Evolutionary conservation across 495 filamentous ascomycete species (phyloP), one percentile per base, ranked within the genome.

Genomic region (Staphylotrichum tortipilum): DNA sequence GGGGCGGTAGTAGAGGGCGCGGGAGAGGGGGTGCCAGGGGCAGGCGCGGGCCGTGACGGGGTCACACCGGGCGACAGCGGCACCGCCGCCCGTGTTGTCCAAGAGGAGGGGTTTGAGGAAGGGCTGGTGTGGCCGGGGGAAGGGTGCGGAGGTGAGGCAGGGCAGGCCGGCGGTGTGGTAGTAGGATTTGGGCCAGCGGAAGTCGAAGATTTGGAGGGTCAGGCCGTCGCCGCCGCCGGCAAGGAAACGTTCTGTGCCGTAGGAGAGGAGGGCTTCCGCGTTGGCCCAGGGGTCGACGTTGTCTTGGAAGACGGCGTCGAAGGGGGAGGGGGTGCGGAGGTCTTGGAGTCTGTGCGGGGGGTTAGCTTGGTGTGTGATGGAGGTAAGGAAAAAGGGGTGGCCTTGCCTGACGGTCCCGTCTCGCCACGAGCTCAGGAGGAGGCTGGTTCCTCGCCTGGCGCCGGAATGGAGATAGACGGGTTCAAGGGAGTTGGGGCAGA

Each of bases 171-270:
- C 56, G 10, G 68, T 72, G 39, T 76, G 66, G 22, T 71, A 63
- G 48, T 76, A 76, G 3, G 50, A 37, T 50, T 66, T 69, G 0
- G 65, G 51, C 67, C 68, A 73, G 8, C 73, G 70, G 28, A 73
- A 74, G 61, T 76, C 73, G 41, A 74, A 76, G 1, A 76, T 52
- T 44, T 73, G 72, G 49, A 76, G 24, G 28, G 62, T 56, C 4
- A 57, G 54, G 2, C 58, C 59, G 4, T 62, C 55, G 23, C 60
- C 65, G 42, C 67, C 67, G 0, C 66, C 73, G 0, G 59, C 55
- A 7, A 74, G 43, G 35, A 76, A 76, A 6, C 69, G 53, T 35
- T 74, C 70, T 1, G 63, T 51, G 33, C 69, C 71, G 26, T 68
- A 68, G 0, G 68, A 61, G 28, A 74, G 62, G 0, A 76, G 55